Evolutionary conservation across 345 rosid genomes (phyloP).

Genomic region (Populus davidiana): DNA sequence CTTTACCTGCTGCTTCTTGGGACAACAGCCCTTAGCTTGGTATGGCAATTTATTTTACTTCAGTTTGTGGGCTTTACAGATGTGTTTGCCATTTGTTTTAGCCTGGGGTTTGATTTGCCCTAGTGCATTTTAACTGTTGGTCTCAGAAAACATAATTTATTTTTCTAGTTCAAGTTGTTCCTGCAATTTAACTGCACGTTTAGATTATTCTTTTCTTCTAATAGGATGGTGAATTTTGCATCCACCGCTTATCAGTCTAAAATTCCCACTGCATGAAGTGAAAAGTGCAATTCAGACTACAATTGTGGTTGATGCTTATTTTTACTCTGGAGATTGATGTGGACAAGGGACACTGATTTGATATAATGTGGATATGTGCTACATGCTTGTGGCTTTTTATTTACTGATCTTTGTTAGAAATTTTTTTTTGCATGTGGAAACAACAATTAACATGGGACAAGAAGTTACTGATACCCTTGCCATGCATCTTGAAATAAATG

Average conservation of each 20-base stretch:
- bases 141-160: neutral
- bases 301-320: neutral
- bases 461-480: neutral
- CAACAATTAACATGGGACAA: neutral
- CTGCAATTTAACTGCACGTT: neutral
- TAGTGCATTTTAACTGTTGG: neutral
- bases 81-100: neutral
- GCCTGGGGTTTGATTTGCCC: neutral
- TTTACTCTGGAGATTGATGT: neutral
- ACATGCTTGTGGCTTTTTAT: neutral
- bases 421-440: neutral
- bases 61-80: neutral
- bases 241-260: neutral
- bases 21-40: constrained; percentile 88
- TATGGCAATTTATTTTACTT: constrained; percentile 19
- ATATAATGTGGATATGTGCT: neutral
- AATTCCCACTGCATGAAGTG: neutral
- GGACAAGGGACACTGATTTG: neutral
- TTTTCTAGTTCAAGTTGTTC: neutral
- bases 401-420: neutral
- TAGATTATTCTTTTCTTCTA: neutral
- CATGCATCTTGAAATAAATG: neutral
- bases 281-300: neutral
- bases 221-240: neutral
- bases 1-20: constrained; percentile 88